A percentile compares a stretch with the other conserved stretches of the same genome.
Conservation (phyloP, 495 filamentous ascomycete genomes). For the Xylaria cubensis region DNA sequence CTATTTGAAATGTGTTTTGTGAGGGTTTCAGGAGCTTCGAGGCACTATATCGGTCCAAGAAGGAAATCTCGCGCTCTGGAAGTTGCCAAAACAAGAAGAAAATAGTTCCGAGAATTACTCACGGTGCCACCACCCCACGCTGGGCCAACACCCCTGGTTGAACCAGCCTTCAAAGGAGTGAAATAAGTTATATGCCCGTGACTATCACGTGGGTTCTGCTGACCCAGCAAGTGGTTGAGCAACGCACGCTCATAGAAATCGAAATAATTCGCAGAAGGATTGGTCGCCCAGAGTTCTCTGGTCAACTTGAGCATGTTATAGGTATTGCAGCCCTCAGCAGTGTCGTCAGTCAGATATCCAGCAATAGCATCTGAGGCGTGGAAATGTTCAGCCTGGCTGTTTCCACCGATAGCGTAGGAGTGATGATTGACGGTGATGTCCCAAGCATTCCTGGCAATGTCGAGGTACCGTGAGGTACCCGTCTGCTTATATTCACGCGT, state of each 20-base stretch:
- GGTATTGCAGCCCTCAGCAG: constrained; percentile 48
- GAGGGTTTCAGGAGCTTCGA: too few relatives aligned
- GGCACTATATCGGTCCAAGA: too few relatives aligned
- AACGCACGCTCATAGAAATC: constrained; percentile 50
- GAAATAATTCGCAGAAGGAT: constrained; percentile 44
- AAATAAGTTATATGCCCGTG: constrained; percentile 53
- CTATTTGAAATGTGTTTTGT: too few relatives aligned
- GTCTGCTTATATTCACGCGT: constrained; percentile 42
- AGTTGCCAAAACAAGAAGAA: too few relatives aligned
- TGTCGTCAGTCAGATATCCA: constrained; percentile 40
- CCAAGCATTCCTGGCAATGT: constrained; percentile 49
- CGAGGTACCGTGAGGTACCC: constrained; percentile 38
- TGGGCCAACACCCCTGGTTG: constrained; percentile 35
- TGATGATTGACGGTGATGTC: constrained; percentile 41
- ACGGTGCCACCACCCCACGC: constrained; percentile 39
- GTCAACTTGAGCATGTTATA: constrained; percentile 54
- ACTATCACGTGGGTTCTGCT: constrained; percentile 38
- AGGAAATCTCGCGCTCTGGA: too few relatives aligned
- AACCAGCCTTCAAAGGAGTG: constrained; percentile 44
- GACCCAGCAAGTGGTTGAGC: constrained; percentile 46
- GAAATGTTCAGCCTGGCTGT: constrained; percentile 52
- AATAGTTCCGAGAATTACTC: too few relatives aligned
- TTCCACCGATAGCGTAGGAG: constrained; percentile 48
- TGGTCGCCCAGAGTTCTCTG: constrained; percentile 42
- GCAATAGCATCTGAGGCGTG: constrained; percentile 42